Evolutionary conservation across 306 rosid genomes (phyloP).

Genomic region (Vicia sativa): DNA sequence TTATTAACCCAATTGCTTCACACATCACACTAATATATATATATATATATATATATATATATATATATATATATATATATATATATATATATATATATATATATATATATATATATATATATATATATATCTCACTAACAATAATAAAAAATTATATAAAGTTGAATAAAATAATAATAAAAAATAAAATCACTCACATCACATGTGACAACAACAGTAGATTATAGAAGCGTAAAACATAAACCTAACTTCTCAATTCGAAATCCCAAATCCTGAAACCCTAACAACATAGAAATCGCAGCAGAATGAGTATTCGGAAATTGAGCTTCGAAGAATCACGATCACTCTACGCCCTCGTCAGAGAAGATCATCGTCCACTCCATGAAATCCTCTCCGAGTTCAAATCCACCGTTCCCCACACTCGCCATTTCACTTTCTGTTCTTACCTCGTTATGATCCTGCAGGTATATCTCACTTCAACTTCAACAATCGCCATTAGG

Average conservation of each 20-base stretch:
- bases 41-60: too few species aligned
- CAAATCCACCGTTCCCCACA: conserved; percentile 50
- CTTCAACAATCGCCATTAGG: conserved; percentile 6
- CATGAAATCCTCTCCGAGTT: conserved; percentile 68
- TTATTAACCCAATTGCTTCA: too few species aligned
- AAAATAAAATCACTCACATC: neutral
- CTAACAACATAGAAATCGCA: conserved; percentile 1
- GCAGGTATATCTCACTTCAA: conserved; percentile 46
- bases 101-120: too few species aligned
- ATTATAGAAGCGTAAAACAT: neutral
- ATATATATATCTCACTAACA: too few species aligned
- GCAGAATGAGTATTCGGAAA: conserved; percentile 47
- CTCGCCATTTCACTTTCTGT: conserved; percentile 68
- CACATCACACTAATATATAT: too few species aligned
- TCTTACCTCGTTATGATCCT: conserved; percentile 68
- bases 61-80: too few species aligned
- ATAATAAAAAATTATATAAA: too few species aligned
- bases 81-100: too few species aligned
- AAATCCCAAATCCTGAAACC: conserved; percentile 29
- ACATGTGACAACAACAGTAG: conserved; percentile 13
- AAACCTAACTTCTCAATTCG: conserved; percentile 22
- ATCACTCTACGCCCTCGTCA: conserved; percentile 52
- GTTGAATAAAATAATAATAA: too few species aligned
- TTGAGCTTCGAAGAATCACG: conserved; percentile 67
- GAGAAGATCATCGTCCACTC: conserved; percentile 65